Percentiles rank a stretch among this genome's conserved stretches.
Evolutionary conservation across 2,329 filamentous ascomycete species (phyloP).

Genomic region (Acephala macrosclerotiorum): DNA sequence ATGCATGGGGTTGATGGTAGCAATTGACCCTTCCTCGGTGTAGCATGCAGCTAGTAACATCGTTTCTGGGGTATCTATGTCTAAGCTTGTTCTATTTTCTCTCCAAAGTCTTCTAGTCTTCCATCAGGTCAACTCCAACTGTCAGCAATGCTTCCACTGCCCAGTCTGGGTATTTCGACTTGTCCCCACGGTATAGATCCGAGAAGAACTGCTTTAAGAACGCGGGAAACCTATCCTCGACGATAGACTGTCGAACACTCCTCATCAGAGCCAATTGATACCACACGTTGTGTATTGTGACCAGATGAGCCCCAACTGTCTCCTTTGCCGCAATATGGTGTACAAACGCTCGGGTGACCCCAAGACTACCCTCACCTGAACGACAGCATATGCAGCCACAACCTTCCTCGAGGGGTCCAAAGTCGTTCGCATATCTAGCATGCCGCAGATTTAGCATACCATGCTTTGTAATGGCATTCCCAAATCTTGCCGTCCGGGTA

Average conservation of each 20-base stretch:
- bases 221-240: conserved; percentile 80
- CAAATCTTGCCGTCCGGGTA: conserved; percentile 92
- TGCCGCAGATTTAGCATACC: conserved; percentile 89
- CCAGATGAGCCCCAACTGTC: conserved; percentile 83
- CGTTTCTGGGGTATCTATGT: conserved; percentile 32
- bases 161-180: conserved; percentile 79
- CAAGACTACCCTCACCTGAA: conserved; percentile 72
- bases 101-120: conserved; percentile 21
- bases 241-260: conserved; percentile 75
- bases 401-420: conserved; percentile 80
- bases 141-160: conserved; percentile 78
- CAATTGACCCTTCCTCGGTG: background rate
- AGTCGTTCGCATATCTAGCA: conserved; percentile 78
- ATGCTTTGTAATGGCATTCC: conserved; percentile 84
- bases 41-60: conserved; percentile 14
- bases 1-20: background rate
- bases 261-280: conserved; percentile 89
- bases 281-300: conserved; percentile 96
- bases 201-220: conserved; percentile 83
- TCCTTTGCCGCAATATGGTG: conserved; percentile 94
- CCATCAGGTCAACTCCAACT: conserved; percentile 80
- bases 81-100: conserved; percentile 15
- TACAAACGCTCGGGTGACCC: conserved; percentile 86
- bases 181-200: conserved; percentile 69
- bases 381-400: conserved; percentile 85